Base-by-base conservation (phyloP, 2,329 filamentous ascomycete genomes). In the Atkinsonella hypoxylon region DNA sequence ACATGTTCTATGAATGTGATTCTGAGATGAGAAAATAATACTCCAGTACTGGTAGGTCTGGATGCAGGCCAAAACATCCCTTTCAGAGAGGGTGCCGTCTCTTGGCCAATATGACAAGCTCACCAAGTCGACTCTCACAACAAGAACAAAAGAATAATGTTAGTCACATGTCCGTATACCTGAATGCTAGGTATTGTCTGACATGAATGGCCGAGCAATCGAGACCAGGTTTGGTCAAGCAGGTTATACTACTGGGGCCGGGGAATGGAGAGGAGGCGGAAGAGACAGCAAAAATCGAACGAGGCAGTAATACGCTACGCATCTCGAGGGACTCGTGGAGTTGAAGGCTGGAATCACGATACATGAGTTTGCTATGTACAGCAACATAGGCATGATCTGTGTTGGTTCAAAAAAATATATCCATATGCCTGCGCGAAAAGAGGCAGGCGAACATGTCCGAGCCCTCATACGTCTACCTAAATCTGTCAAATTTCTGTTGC, bases 401-500 rank as follows among this genome's bases (percentile, higher is more conserved):
- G 34, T 44, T 8, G n/a, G 41, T 26, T 36, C 17, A 20, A 20
- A 44, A 44, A 15, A 30, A 51, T 45, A 48, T 40, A 42, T 51
- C 40, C 30, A 51, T 48, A 26, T 47, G 31, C 39, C 49, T 30
- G 44, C 41, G 41, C 17, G 32, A 22, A 17, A n/a, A 18, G 30
- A 36, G 47, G 39, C 17, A 11, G 31, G 20, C 44, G 36, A 39
- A 15, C 17, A 30, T 42, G 31, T 12, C 13, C 34, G 18, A 12
- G 1, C 15, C 15, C 18, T 38, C 18, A 40, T 26, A 26, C 4
- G 4, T 26, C 26, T 26, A n/a, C n/a, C 4, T 26, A 8, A 26
- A 26, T 26, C 26, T 26, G 26, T 7, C 26, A 26, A 26, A 7
- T 2, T 26, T 8, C 26, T 26, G 4, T 7, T 26, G 26, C 26